Percentiles rank a stretch among this genome's conserved stretches.
Conservation (phyloP, 2,329 filamentous ascomycete genomes). For the Exophiala mesophila region DNA sequence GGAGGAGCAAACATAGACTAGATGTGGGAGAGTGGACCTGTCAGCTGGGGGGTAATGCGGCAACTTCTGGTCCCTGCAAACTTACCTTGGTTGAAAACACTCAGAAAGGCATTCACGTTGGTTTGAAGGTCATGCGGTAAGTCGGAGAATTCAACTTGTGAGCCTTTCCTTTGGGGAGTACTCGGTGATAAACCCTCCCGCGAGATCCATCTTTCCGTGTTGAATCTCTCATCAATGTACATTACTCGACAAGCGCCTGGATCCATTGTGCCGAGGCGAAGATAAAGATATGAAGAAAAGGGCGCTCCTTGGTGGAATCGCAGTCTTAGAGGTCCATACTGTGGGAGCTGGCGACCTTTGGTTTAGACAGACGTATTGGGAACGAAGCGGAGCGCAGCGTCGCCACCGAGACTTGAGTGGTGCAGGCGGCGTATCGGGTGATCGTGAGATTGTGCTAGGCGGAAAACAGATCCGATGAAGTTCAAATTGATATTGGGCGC, state of each 20-base stretch:
- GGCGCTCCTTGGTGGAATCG: conserved; percentile 9
- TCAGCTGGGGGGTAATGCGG: background rate
- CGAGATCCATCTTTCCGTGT: conserved; percentile 41
- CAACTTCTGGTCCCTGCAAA: background rate
- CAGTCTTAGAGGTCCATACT: conserved; percentile 17
- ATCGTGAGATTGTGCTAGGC: too few species aligned
- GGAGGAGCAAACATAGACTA: conserved; percentile 52
- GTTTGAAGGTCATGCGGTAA: conserved; percentile 42
- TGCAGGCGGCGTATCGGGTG: too few species aligned
- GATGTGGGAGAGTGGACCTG: conserved; percentile 2
- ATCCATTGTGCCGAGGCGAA: conserved; percentile 31
- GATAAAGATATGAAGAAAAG: conserved; percentile 4
- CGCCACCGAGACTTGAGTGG: background rate
- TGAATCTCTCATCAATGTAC: conserved; percentile 44
- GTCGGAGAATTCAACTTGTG: conserved; percentile 31
- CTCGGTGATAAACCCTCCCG: conserved; percentile 27
- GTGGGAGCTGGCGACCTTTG: conserved; percentile 3
- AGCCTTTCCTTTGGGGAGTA: conserved; percentile 24
- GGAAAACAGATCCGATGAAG: too few species aligned
- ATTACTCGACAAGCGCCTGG: conserved; percentile 40
- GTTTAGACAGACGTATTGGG: too few species aligned
- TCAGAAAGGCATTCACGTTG: conserved; percentile 48
- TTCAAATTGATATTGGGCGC: too few species aligned
- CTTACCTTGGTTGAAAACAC: conserved; percentile 50
- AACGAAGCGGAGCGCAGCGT: too few species aligned